Conservation (phyloP, 1,139 yeast genomes). For the Yamadazyma friedrichii region DNA sequence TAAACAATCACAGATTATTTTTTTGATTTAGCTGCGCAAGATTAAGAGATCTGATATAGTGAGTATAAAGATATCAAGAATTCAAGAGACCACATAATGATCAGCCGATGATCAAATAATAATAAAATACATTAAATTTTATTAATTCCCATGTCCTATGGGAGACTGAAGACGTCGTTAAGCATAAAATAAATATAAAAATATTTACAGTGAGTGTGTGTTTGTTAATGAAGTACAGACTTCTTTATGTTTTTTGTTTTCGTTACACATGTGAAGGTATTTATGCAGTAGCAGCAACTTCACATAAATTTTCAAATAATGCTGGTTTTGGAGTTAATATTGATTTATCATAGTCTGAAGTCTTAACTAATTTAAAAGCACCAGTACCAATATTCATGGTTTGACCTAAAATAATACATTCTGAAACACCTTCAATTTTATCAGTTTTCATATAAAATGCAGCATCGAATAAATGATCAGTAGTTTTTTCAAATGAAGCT, state of each 20-base stretch:
- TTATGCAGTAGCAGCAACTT: conserved; percentile 1
- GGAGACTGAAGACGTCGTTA: conserved; percentile 2
- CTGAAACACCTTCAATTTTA: conserved; percentile 95
- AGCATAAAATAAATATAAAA: background rate
- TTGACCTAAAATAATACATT: conserved; percentile 95
- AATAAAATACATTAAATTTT: background rate
- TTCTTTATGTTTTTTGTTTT: background rate
- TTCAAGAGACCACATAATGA: too few relatives aligned
- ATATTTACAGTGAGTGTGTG: background rate
- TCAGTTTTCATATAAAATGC: conserved; percentile 97
- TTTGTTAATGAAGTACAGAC: background rate
- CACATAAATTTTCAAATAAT: conserved; percentile 48
- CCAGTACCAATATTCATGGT: conserved; percentile 98
- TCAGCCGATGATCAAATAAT: too few relatives aligned
- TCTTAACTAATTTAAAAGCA: conserved; percentile 79
- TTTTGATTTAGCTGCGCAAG: too few relatives aligned
- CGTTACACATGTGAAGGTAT: background rate
- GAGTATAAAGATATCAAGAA: too few relatives aligned
- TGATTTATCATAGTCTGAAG: conserved; percentile 44
- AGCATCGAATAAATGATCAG: conserved; percentile 97
- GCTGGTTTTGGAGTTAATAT: conserved; percentile 53
- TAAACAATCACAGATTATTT: too few relatives aligned
- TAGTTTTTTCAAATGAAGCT: conserved; percentile 97
- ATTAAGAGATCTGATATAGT: too few relatives aligned
- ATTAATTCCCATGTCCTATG: conserved; percentile 1